Conservation (phyloP, 495 filamentous ascomycete genomes). For the Massariosphaeria phaeospora region DNA sequence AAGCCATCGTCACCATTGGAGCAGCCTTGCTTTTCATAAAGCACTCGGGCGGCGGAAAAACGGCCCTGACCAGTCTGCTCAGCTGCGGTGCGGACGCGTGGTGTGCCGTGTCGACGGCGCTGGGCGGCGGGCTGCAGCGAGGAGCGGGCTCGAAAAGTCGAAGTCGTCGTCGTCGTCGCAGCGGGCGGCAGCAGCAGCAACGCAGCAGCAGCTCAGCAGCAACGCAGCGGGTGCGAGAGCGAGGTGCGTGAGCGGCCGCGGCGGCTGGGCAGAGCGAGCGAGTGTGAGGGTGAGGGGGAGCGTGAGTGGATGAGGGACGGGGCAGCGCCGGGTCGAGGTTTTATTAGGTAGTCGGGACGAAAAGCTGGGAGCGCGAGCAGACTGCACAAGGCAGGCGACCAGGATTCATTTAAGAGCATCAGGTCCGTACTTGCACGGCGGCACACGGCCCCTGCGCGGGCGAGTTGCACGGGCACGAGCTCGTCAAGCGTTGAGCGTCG, state of each 20-base stretch:
- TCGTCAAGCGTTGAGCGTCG: neutral
- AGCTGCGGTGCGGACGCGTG: neutral
- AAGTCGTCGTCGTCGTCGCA: neutral
- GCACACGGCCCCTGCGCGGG: neutral
- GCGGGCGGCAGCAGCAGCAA: neutral
- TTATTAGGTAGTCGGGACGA: constrained; percentile 7
- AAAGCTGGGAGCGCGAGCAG: neutral
- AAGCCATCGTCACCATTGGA: constrained; percentile 40
- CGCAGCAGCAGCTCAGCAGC: constrained; percentile 4
- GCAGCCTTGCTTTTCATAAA: constrained; percentile 19
- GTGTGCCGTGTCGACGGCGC: neutral
- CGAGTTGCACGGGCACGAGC: neutral
- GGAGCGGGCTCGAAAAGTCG: too few relatives aligned
- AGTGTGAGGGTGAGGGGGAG: too few relatives aligned
- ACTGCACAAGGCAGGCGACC: too few relatives aligned
- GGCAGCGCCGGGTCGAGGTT: constrained; percentile 6
- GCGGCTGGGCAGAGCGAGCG: constrained; percentile 3
- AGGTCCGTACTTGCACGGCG: too few relatives aligned
- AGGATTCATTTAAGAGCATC: too few relatives aligned
- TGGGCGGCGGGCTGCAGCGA: constrained; percentile 13
- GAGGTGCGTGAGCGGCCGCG: neutral
- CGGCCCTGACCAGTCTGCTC: constrained; percentile 17
- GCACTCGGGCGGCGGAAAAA: constrained; percentile 4
- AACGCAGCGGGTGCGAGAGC: neutral
- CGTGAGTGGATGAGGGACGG: neutral